phyloP scores from a whole-genome alignment of 2,329 filamentous ascomycete genomes.

The Coniochaeta sp. region DNA sequence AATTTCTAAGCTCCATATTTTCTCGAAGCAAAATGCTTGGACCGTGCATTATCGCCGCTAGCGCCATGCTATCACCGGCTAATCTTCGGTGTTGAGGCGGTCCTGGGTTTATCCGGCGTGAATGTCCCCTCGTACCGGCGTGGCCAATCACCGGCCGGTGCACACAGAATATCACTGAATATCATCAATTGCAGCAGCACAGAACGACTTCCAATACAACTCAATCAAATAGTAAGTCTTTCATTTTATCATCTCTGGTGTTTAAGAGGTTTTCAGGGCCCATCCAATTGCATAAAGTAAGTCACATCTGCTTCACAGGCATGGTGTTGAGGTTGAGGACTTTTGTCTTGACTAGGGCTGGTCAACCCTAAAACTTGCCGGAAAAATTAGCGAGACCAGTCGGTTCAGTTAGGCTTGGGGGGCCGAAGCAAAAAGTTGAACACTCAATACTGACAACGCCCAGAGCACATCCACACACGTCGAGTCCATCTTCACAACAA shows the following conservation, averaged over 20 bases:
- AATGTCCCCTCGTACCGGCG: background rate
- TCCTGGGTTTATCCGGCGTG: background rate
- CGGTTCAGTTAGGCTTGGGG: background rate
- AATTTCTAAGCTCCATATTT: constrained; percentile 3
- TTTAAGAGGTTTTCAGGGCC: background rate
- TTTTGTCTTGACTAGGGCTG: constrained; percentile 5
- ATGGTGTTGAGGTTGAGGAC: background rate
- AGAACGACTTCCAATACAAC: background rate
- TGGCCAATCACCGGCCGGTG: background rate
- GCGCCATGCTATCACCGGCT: background rate
- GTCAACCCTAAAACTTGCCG: constrained; percentile 7
- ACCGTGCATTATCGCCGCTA: background rate
- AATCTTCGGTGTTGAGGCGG: background rate
- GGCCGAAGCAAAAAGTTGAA: constrained; percentile 8
- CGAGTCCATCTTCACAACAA: constrained; percentile 46
- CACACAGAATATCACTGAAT: background rate
- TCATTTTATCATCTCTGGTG: background rate
- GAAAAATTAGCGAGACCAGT: constrained; percentile 4
- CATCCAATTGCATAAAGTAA: no score
- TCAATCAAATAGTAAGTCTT: background rate
- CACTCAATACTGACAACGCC: constrained; percentile 21
- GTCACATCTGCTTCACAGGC: background rate
- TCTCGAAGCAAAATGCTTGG: background rate
- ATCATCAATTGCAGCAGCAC: background rate
- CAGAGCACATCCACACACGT: constrained; percentile 40